Conservation (phyloP, 2,329 filamentous ascomycete species). For the Ophiognomonia clavigignenti-juglandacearum region DNA sequence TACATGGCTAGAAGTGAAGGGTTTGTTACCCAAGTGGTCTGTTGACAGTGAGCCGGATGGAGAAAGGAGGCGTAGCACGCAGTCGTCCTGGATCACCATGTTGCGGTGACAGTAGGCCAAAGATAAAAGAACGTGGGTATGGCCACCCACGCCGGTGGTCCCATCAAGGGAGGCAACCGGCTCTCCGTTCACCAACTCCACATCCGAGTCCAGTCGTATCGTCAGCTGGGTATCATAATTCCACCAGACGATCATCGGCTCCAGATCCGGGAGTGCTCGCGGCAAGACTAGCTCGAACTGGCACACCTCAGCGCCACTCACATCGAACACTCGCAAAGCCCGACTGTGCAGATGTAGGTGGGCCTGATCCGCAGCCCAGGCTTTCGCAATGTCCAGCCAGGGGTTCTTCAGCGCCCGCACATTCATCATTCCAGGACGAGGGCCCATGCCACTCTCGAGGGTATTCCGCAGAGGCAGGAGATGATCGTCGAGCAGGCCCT, state of each 20-base stretch:
- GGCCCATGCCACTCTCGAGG: constrained; percentile 31
- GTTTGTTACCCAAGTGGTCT: constrained; percentile 26
- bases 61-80: constrained; percentile 38
- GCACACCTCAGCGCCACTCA: constrained; percentile 24
- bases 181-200: constrained; percentile 17
- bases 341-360: constrained; percentile 25
- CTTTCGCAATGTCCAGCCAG: constrained; percentile 38
- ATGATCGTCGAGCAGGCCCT: constrained; percentile 71
- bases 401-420: constrained; percentile 39
- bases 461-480: constrained; percentile 59
- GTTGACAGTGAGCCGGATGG: constrained; percentile 21
- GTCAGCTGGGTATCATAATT: constrained; percentile 31
- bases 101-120: constrained; percentile 46
- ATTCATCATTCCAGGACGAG: constrained; percentile 27
- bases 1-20: constrained; percentile 24
- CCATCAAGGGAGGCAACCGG: neutral
- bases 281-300: constrained; percentile 42
- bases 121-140: constrained; percentile 40
- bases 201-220: constrained; percentile 26
- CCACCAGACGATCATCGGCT: constrained; percentile 35
- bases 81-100: constrained; percentile 29
- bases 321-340: constrained; percentile 29
- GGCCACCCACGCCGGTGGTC: constrained; percentile 26
- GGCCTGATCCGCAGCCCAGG: constrained; percentile 35
- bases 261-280: constrained; percentile 31